Percentiles rank a stretch among this genome's conserved stretches.
Evolutionary conservation across 352 stramenopile species (phyloP).

Genomic region (Plasmopara halstedii): DNA sequence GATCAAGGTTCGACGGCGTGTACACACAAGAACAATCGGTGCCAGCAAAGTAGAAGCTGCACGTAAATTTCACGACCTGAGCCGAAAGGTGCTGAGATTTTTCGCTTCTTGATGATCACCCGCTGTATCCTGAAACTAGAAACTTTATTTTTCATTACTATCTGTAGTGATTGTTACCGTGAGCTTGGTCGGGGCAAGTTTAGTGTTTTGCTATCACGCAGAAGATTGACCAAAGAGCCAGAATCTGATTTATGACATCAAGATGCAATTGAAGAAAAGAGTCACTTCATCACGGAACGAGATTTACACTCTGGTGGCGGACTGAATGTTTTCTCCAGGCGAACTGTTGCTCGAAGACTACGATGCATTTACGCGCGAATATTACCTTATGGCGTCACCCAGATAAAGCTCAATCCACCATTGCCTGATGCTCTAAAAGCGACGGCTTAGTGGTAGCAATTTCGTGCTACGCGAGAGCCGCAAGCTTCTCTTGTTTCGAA

Average conservation of each 20-base stretch:
- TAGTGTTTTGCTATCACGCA: constrained; percentile 73
- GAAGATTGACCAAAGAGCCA: constrained; percentile 42
- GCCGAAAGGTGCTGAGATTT: constrained; percentile 87
- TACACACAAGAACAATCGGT: constrained; percentile 17
- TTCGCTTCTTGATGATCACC: constrained; percentile 87
- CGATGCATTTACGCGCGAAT: constrained; percentile 86
- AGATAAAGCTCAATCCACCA: constrained; percentile 43
- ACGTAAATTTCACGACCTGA: constrained; percentile 71
- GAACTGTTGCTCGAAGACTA: constrained; percentile 87
- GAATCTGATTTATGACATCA: constrained; percentile 10
- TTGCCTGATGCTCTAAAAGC: background rate
- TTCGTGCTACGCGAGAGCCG: constrained; percentile 20
- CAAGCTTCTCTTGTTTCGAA: constrained; percentile 7
- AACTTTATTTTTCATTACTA: constrained; percentile 91
- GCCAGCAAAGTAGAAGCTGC: constrained; percentile 37
- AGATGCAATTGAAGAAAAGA: constrained; percentile 11
- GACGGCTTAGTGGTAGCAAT: constrained; percentile 50
- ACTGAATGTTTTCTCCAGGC: constrained; percentile 76
- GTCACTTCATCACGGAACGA: constrained; percentile 40
- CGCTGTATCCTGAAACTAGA: constrained; percentile 82
- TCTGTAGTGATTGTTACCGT: constrained; percentile 45
- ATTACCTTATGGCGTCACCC: constrained; percentile 83
- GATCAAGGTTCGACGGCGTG: constrained; percentile 42
- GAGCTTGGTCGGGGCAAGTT: constrained; percentile 54
- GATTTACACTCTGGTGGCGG: constrained; percentile 82